Conservation (phyloP, 2,329 filamentous ascomycete genomes). For the Sporothrix pallida region DNA sequence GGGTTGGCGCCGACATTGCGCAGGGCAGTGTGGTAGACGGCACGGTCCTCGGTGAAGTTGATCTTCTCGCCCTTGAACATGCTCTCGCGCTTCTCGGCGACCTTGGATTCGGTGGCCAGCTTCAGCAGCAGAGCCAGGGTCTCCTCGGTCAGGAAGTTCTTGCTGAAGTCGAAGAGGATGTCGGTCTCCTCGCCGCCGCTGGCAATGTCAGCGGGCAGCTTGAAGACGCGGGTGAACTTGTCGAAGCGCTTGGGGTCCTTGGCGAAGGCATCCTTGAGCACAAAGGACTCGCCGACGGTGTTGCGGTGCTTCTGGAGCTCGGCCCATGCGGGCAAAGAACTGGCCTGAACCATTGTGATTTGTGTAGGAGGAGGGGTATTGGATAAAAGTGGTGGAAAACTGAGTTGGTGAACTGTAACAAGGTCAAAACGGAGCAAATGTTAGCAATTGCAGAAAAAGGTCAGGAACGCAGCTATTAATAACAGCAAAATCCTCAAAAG, state of each 20-base stretch:
- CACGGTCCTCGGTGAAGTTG: slow-evolving; percentile 97
- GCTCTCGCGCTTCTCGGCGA: slow-evolving; percentile 92
- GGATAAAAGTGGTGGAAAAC: neutral
- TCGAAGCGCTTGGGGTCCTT: slow-evolving; percentile 86
- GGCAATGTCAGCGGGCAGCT: slow-evolving; percentile 77
- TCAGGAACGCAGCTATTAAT: neutral
- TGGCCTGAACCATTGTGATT: slow-evolving; percentile 76
- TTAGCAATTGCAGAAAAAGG: slow-evolving; percentile 4
- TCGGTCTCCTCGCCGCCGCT: slow-evolving; percentile 62
- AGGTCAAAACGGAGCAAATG: neutral
- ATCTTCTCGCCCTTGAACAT: slow-evolving; percentile 99
- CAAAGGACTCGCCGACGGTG: slow-evolving; percentile 82
- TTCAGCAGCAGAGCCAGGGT: slow-evolving; percentile 85
- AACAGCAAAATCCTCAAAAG: neutral
- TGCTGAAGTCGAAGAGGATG: slow-evolving; percentile 97
- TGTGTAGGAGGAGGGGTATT: slow-evolving; percentile 17
- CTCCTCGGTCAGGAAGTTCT: slow-evolving; percentile 97
- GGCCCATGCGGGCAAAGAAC: slow-evolving; percentile 84
- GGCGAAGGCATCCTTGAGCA: slow-evolving; percentile 91
- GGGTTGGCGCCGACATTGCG: slow-evolving; percentile 77
- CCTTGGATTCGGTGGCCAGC: slow-evolving; percentile 86
- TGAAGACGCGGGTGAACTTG: slow-evolving; percentile 87
- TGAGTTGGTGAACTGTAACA: neutral
- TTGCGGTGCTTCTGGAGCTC: slow-evolving; percentile 90
- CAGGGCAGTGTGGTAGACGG: slow-evolving; percentile 93